These are phyloP conservation scores for Raphanus sativus DNA, from an alignment of 345 rosid genomes.

Conservation along the genomic window DNA sequence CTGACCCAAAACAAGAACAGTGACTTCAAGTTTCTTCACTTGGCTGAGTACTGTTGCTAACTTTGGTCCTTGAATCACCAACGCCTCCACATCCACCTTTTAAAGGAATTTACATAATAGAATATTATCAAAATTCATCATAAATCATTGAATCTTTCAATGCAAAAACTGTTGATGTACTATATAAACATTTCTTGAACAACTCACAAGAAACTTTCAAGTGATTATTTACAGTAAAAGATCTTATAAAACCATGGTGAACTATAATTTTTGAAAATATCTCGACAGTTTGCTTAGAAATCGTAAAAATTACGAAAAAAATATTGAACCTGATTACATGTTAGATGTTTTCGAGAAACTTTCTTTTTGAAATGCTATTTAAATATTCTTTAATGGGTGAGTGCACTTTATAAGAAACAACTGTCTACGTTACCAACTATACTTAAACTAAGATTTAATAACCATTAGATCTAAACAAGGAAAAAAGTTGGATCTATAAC, in stretches of 20 bases:
- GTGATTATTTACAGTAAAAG: neutral
- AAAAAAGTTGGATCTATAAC: conserved; percentile 13
- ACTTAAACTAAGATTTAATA: neutral
- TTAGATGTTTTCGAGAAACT: neutral
- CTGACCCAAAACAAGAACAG: conserved; percentile 90
- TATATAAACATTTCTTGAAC: neutral
- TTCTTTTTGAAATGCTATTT: neutral
- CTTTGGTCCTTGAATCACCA: conserved; percentile 91
- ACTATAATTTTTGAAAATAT: neutral
- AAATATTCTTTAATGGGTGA: neutral
- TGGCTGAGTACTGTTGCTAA: conserved; percentile 82
- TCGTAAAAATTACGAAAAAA: neutral
- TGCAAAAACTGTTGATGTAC: neutral
- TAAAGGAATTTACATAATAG: neutral
- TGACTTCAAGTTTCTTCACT: conserved; percentile 89
- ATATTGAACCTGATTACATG: conserved; percentile 4
- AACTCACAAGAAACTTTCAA: neutral
- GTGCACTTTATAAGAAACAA: neutral
- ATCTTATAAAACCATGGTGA: neutral
- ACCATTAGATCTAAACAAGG: conserved; percentile 32
- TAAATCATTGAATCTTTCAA: neutral
- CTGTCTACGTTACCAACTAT: neutral
- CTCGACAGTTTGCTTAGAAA: conserved; percentile 19
- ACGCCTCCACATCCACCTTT: conserved; percentile 90
- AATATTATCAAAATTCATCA: neutral